Percentiles rank a stretch among this genome's conserved stretches.
Conservation (phyloP, 768 basidiomycete genomes). For the Kwoniella sp. region DNA sequence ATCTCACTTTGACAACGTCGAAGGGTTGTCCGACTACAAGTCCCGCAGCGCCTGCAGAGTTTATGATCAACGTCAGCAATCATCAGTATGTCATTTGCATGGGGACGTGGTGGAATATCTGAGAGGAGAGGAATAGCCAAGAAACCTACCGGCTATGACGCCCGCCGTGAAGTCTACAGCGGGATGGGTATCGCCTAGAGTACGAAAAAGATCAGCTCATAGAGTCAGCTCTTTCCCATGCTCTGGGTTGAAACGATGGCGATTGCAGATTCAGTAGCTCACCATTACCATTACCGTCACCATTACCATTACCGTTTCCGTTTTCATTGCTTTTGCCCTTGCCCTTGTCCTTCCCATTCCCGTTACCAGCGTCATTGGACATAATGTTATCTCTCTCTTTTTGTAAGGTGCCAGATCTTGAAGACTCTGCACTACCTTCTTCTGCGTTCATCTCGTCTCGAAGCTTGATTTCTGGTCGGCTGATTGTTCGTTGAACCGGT, state of each 20-base stretch:
- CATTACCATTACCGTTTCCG: slow-evolving; percentile 12
- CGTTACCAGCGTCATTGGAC: neutral
- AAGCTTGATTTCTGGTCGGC: too few relatives aligned
- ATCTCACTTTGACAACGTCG: slow-evolving; percentile 63
- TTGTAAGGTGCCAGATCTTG: neutral
- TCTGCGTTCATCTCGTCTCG: neutral
- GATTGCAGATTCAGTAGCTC: neutral
- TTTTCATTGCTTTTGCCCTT: slow-evolving; percentile 13
- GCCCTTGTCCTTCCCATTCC: slow-evolving; percentile 20
- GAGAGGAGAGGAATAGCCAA: too few relatives aligned
- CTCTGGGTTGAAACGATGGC: too few relatives aligned
- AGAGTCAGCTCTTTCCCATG: too few relatives aligned
- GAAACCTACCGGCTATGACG: slow-evolving; percentile 63
- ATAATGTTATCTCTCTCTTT: neutral
- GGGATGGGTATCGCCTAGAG: slow-evolving; percentile 55
- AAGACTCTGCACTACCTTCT: neutral
- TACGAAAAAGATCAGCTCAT: neutral
- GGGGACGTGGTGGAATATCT: too few relatives aligned
- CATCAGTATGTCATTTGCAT: too few relatives aligned
- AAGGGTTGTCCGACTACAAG: slow-evolving; percentile 75
- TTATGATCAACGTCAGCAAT: too few relatives aligned
- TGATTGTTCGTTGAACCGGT: too few relatives aligned
- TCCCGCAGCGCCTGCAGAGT: slow-evolving; percentile 65
- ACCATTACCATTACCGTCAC: slow-evolving; percentile 6
- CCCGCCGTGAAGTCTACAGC: slow-evolving; percentile 78